phyloP scores from a whole-genome alignment of 2,329 filamentous ascomycete genomes.

The Aspergillus sp. region DNA sequence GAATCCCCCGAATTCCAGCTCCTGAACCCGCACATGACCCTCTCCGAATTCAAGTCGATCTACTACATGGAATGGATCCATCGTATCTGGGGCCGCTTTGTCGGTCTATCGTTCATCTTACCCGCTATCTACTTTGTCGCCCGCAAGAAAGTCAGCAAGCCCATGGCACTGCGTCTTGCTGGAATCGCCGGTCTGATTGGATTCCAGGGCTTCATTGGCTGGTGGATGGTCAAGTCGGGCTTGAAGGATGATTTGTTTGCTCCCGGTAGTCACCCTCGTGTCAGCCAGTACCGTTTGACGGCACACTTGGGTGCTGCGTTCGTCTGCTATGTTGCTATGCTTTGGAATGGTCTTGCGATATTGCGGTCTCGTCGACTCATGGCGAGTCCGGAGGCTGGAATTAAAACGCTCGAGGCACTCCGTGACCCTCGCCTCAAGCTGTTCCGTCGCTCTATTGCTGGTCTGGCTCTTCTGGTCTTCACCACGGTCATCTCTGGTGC shows the following conservation, averaged over 20 bases:
- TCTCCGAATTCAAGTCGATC: slow-evolving; percentile 94
- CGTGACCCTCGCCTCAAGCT: slow-evolving; percentile 59
- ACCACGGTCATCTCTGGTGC: slow-evolving; percentile 87
- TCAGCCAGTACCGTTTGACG: slow-evolving; percentile 88
- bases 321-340: slow-evolving; percentile 87
- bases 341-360: slow-evolving; percentile 78
- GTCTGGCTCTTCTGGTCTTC: slow-evolving; percentile 70
- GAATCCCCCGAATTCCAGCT: slow-evolving; percentile 87
- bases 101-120: slow-evolving; percentile 82
- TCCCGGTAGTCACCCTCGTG: slow-evolving; percentile 80
- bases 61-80: slow-evolving; percentile 99
- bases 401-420: slow-evolving; percentile 56
- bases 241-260: slow-evolving; percentile 94
- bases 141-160: slow-evolving; percentile 66
- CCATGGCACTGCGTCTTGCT: slow-evolving; percentile 68
- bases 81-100: slow-evolving; percentile 84
- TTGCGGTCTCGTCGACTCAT: slow-evolving; percentile 70
- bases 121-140: slow-evolving; percentile 85
- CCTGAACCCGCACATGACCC: slow-evolving; percentile 85
- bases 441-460: slow-evolving; percentile 67
- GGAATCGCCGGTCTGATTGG: slow-evolving; percentile 87
- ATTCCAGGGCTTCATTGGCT: slow-evolving; percentile 90
- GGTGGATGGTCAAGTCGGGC: slow-evolving; percentile 99
- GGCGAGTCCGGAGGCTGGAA: slow-evolving; percentile 57
- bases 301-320: slow-evolving; percentile 88